These are phyloP conservation scores for Coprinopsis marcescibilis DNA, from an alignment of 768 basidiomycete genomes.

Conservation along the genomic window DNA sequence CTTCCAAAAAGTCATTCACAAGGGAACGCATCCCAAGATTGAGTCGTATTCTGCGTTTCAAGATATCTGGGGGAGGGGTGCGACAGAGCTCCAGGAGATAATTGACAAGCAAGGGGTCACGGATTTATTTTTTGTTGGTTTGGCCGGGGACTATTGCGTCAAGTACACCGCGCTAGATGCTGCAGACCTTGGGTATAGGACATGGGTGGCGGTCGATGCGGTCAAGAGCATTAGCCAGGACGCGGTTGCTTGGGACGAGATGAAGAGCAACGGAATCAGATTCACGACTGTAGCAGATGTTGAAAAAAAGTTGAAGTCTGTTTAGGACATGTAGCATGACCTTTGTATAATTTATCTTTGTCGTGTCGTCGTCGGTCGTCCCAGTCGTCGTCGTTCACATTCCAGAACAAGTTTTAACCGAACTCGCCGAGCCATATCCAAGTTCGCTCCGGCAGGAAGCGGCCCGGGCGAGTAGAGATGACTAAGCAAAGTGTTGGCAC, in stretches of 20 bases:
- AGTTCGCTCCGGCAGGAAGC: too few relatives aligned
- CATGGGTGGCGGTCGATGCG: constrained; percentile 45
- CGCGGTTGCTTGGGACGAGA: constrained; percentile 30
- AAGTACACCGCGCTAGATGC: constrained; percentile 52
- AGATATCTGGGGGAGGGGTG: constrained; percentile 44
- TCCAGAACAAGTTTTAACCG: too few relatives aligned
- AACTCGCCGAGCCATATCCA: too few relatives aligned
- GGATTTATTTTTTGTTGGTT: constrained; percentile 56
- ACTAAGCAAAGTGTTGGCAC: constrained; percentile 1
- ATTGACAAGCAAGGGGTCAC: constrained; percentile 40
- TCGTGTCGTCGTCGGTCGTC: too few relatives aligned
- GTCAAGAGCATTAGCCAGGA: constrained; percentile 36
- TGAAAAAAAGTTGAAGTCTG: constrained; percentile 9
- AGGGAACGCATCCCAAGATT: constrained; percentile 52
- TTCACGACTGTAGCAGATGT: constrained; percentile 20
- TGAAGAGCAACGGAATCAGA: constrained; percentile 28
- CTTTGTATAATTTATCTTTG: neutral
- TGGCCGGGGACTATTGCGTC: constrained; percentile 82
- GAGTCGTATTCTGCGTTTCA: constrained; percentile 83
- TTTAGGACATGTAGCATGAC: neutral
- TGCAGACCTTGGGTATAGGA: constrained; percentile 40
- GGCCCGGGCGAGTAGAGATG: neutral
- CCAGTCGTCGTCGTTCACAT: too few relatives aligned
- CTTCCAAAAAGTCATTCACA: constrained; percentile 40
- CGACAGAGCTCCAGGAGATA: constrained; percentile 41